Evolutionary conservation across 2,329 filamentous ascomycete genomes (phyloP), one percentile per base, ranked within the genome.

Genomic region (Cladosporium oxysporum): DNA sequence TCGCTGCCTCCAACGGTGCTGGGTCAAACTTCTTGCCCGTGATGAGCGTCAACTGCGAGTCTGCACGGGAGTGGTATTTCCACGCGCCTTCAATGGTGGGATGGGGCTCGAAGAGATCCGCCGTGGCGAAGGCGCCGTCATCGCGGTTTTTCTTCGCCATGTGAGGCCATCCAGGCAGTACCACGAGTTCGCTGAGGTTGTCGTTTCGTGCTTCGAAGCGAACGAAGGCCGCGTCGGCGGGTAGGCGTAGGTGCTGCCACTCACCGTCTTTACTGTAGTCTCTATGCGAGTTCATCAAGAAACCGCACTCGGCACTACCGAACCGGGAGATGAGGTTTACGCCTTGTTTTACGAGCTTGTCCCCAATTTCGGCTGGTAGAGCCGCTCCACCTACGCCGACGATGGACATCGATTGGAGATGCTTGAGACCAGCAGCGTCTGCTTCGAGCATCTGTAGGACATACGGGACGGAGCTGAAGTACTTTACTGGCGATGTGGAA

Each of bases 21-120:
- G 88, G 88, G 69, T 90, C 87, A 67, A 90, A 89, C 69, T 90
- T 91, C 78, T 90, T 90, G 2, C 88, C 88, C 7, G 87, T 90
- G 11, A 85, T 78, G 4, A 91, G 79, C 0, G 85, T 85, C 41
- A 90, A 81, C 62, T 87, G 87, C 3, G 85, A 83, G 69, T 91
- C 89, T 0, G 83, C 82, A 47, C 88, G 79, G 1, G 84, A 86
- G 62, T 88, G 82, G 70, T 90, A 90, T 37, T 82, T 81, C 87
- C 88, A 91, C 0, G 86, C 85, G 63, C 84, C 77, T 0, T 76
- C 65, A 8, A 86, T 84, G 0, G 69, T 78, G 0, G 80, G 71
- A 71, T 90, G 88, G 1, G 79, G 78, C 62, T 82, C 81, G 67
- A 91, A 90, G 1, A 91, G 73, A 72, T 91, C 88, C 0, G 84